Base-by-base conservation (phyloP, 768 basidiomycete species). In the Scleroderma bovista region DNA sequence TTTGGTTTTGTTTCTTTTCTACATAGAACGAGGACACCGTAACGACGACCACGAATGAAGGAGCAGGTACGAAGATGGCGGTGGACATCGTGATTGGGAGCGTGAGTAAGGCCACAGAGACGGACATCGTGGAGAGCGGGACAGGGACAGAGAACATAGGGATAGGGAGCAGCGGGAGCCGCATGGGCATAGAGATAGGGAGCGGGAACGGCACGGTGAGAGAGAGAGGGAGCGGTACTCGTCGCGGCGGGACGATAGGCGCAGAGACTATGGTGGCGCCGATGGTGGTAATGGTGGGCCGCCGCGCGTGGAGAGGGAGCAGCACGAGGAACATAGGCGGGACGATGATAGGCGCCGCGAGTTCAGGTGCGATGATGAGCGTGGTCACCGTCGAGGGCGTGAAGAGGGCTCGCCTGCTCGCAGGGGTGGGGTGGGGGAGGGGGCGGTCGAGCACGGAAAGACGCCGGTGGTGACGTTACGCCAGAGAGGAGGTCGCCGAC, bases 401-500 rank as follows among this genome's bases (percentile, higher is more conserved):
- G 76, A 75, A 29, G 76, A 77, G 0, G 71, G 72, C 26, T 69
- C 65, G 3, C 65, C 65, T 23, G 50, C 60, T 32, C 65, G 65
- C n/a, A 63, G 66, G 44, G 76, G 79, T 37, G n/a, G n/a, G n/a
- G n/a, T n/a, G n/a, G n/a, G n/a, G n/a, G n/a, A n/a, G n/a, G n/a
- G n/a, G n/a, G n/a, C n/a, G 26, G 26, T 29, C 70, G 77, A 42
- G 77, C 75, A 50, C 65, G 68, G 19, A 67, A 63, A 34, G 75
- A 77, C 33, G 74, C 70, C 22, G 86, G 26, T 29, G 26, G 26
- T 29, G 26, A 9, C 26, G 26, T 4, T 9, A 84, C 87, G 13
- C 87, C 84, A 2, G 89, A 90, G 54, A 74, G 88, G 57, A 72
- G 93, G 58, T 90, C 87, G 1, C 94, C 95, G 10, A 98, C 95